Conservation (phyloP, 176 grass and related monocot species). For the Secale cereale region DNA sequence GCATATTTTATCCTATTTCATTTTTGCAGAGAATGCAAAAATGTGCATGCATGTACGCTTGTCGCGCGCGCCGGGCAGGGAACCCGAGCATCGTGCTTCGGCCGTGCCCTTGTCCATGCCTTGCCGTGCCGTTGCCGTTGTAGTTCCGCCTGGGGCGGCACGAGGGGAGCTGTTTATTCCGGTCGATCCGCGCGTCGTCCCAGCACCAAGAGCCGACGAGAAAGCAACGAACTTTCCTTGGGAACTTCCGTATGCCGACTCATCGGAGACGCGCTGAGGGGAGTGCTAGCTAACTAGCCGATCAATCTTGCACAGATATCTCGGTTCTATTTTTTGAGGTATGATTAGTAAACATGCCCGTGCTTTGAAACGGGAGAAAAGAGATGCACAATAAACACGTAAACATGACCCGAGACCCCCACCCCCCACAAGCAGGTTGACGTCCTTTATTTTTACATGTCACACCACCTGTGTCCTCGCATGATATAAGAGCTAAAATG, state of each 20-base stretch:
- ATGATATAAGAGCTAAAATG: no score
- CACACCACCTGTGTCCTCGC: no score
- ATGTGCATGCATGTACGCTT: not conserved
- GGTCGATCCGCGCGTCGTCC: not conserved
- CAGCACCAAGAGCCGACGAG: no score
- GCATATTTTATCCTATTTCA: not conserved
- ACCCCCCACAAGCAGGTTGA: no score
- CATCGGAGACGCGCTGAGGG: not conserved
- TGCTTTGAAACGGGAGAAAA: no score
- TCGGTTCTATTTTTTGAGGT: no score
- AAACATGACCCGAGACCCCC: no score
- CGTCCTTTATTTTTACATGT: no score
- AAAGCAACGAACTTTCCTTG: not conserved
- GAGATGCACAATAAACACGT: no score
- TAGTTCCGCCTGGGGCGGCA: not conserved
- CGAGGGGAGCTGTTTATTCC: not conserved
- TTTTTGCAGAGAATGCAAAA: no score
- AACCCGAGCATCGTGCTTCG: constrained; percentile 50
- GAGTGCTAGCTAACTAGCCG: not conserved
- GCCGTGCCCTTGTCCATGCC: not conserved
- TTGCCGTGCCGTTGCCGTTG: not conserved
- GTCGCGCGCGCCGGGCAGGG: not conserved
- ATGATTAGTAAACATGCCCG: no score
- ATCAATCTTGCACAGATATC: no score
- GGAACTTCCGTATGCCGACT: not conserved